A percentile compares a stretch with the other conserved stretches of the same genome.
Conservation (phyloP, 2,329 filamentous ascomycete species). For the Colletotrichum echinochloae region DNA sequence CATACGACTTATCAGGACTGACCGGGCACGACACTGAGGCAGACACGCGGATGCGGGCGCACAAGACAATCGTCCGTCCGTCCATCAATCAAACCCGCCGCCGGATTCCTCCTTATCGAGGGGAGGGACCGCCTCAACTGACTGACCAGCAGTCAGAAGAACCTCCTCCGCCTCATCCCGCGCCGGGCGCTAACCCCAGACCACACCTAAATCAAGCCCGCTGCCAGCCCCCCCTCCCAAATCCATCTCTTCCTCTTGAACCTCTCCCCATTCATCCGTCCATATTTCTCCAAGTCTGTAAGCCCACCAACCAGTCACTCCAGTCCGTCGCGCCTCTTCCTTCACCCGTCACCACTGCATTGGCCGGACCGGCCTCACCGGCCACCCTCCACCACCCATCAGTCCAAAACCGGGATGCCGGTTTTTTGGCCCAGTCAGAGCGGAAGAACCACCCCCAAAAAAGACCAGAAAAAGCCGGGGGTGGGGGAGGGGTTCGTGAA, state of each 20-base stretch:
- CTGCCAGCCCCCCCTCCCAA: neutral
- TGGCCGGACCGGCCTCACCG: neutral
- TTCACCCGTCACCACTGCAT: neutral
- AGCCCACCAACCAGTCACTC: neutral
- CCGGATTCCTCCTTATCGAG: neutral
- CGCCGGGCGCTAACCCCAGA: slow-evolving; percentile 7
- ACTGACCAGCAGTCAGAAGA: neutral
- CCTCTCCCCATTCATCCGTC: neutral
- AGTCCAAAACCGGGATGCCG: neutral
- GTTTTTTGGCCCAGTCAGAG: neutral
- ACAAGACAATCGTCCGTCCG: neutral
- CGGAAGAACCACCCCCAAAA: neutral
- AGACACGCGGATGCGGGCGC: neutral
- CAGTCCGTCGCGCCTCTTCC: neutral
- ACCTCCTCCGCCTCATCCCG: neutral
- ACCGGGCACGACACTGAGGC: neutral
- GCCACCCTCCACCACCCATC: neutral
- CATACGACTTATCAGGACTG: neutral
- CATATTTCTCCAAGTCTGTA: neutral
- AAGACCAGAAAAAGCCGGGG: neutral
- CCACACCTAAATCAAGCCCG: neutral
- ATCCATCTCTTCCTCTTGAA: neutral
- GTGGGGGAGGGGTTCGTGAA: neutral
- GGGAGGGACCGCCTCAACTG: neutral
- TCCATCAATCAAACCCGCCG: neutral